Evolutionary conservation across 768 basidiomycete genomes (phyloP), one percentile per base, ranked within the genome.

Genomic region (Mycena rosella): DNA sequence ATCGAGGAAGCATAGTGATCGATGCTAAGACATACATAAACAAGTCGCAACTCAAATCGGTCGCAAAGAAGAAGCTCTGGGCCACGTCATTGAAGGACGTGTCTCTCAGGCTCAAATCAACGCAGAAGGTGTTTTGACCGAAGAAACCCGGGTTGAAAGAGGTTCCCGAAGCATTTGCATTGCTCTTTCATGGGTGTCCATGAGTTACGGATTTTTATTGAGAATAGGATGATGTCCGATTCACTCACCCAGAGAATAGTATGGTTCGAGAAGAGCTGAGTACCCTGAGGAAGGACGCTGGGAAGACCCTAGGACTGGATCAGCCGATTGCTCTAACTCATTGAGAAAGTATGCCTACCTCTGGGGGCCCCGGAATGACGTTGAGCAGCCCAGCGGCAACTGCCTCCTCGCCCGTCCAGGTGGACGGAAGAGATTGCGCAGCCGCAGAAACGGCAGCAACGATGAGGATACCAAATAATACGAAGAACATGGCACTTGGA

Each of bases 1-100:
- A 17, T n/a, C 24, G 36, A 65, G 63, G 17, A 49, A 6, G 53
- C 34, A 65, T 4, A 65, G n/a, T 49, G 55, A 57, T 29, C 42
- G 17, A 38, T 30, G 30, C 6, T 22, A 6, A 10, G 47, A 65
- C 63, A 36, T 20, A 65, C 63, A 65, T 49, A 32, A 49, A 65
- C 5, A 65, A 40, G 40, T 65, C 32, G 55, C 63, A 65, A 27
- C 63, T 65, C 17, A 32, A 20, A 52, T 65, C 63, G 20, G 63
- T 65, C 1, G 63, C 63, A 34, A 26, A 22, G 18, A 65, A 65
- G 55, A 57, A 65, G 63, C 54, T 58, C 38, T 38, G 24, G 15
- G 63, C 63, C 63, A 49, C 27, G 48, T 65, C 55, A 22, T 65
- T 58, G 55, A 65, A 65, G 26, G 22, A 48, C 24, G 55, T 65